phyloP scores from a whole-genome alignment of 2,329 filamentous ascomycete species.

The Helotiales sp. region DNA sequence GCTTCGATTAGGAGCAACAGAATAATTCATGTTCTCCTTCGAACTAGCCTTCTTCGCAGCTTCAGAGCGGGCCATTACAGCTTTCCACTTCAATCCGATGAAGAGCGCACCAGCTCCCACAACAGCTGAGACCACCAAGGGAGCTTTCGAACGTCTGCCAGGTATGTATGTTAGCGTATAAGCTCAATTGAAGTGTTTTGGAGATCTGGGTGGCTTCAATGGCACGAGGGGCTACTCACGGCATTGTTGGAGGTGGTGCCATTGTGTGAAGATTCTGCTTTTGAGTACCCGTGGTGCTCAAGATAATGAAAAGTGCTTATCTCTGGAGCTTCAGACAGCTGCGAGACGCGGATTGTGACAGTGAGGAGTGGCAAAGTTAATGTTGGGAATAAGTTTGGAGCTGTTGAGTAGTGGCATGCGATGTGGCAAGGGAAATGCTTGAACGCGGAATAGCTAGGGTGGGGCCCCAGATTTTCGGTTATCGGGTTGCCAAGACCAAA shows the following conservation, averaged over 20 bases:
- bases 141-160: conserved; percentile 28
- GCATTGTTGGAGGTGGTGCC: conserved; percentile 17
- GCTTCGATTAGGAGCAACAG: conserved; percentile 33
- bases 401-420: conserved; percentile 7
- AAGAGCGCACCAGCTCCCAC: conserved; percentile 31
- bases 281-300: neutral
- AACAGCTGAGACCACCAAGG: conserved; percentile 30
- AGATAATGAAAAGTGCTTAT: neutral
- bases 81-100: conserved; percentile 35
- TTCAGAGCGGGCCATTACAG: conserved; percentile 34
- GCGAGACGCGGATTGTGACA: neutral
- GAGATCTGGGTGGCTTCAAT: neutral
- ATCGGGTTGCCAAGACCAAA: neutral
- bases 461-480: conserved; percentile 3
- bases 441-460: neutral
- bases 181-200: neutral
- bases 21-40: conserved; percentile 29
- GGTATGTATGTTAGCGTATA: conserved; percentile 1
- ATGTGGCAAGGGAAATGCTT: neutral
- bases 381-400: conserved; percentile 5
- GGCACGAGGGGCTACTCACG: conserved; percentile 21
- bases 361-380: neutral
- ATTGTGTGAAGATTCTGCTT: conserved; percentile 12
- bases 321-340: neutral
- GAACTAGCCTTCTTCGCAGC: conserved; percentile 32